phyloP scores from a whole-genome alignment of 2,329 filamentous ascomycete species.

The Ophiostoma australiae region DNA sequence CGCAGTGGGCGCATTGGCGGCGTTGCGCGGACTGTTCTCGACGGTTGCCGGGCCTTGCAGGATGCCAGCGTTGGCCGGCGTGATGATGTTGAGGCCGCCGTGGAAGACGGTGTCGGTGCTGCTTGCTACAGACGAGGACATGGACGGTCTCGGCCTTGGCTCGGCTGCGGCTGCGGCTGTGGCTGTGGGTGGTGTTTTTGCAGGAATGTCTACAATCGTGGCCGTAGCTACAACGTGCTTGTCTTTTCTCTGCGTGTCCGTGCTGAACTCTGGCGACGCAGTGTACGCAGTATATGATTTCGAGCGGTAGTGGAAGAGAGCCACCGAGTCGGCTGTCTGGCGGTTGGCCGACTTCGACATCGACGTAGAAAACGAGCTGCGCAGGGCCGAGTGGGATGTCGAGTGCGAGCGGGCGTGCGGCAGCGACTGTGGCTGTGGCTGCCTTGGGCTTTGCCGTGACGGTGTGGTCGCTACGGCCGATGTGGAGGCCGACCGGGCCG shows the following conservation, averaged over 20 bases:
- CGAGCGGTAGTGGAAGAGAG: not conserved
- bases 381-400: not conserved
- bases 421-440: not conserved
- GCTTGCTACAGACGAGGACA: not conserved
- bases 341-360: constrained; percentile 37
- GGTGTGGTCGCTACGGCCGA: not conserved
- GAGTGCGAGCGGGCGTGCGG: not conserved
- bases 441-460: not conserved
- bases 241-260: not conserved
- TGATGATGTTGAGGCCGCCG: constrained; percentile 13
- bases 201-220: not conserved
- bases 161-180: not conserved
- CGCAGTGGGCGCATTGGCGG: constrained; percentile 8
- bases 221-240: not conserved
- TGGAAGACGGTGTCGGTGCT: not conserved
- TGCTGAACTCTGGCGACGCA: not conserved
- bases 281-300: not conserved
- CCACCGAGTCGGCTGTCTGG: not conserved
- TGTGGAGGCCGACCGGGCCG: not conserved
- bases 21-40: not conserved
- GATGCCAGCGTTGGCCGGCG: not conserved
- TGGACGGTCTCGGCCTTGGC: not conserved
- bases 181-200: not conserved
- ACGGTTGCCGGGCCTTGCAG: constrained; percentile 4
- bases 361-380: constrained; percentile 34